Evolutionary conservation across 169 alveolate genomes (phyloP).

Genomic region (Hepatocystis sp.): DNA sequence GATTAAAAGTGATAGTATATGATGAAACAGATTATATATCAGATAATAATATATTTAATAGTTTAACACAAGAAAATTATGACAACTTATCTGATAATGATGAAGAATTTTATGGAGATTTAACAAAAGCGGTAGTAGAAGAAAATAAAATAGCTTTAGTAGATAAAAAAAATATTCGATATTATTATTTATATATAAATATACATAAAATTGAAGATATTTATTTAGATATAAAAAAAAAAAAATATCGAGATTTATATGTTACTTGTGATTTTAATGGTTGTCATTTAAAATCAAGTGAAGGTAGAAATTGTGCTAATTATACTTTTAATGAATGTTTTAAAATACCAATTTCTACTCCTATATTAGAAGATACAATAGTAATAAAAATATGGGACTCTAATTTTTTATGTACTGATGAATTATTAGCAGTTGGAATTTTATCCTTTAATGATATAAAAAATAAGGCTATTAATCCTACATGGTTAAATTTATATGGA

Average conservation of each 20-base stretch:
- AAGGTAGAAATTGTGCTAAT: constrained; percentile 83
- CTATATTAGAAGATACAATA: constrained; percentile 91
- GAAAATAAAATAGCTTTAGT: constrained; percentile 44
- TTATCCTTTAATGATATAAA: constrained; percentile 85
- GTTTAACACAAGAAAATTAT: constrained; percentile 17
- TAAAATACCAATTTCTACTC: constrained; percentile 91
- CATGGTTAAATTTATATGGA: constrained; percentile 93
- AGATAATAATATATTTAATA: constrained; percentile 35
- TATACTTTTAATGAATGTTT: constrained; percentile 93
- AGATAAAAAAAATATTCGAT: constrained; percentile 63
- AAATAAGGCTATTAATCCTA: constrained; percentile 80
- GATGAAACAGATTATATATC: constrained; percentile 84
- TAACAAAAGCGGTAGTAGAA: constrained; percentile 80
- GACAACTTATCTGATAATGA: neutral
- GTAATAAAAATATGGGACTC: constrained; percentile 91
- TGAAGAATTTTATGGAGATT: constrained; percentile 61
- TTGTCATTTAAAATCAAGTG: constrained; percentile 87
- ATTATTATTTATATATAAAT: constrained; percentile 88
- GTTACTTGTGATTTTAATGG: constrained; percentile 93
- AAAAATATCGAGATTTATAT: constrained; percentile 84
- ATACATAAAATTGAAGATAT: constrained; percentile 89
- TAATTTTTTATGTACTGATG: constrained; percentile 64
- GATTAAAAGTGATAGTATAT: constrained; percentile 88
- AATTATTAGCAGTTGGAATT: constrained; percentile 84
- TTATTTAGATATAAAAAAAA: constrained; percentile 80